A percentile compares a stretch with the other conserved stretches of the same genome.
Conservation (phyloP, 2,329 filamentous ascomycete species). For the Aciculosporium take region DNA sequence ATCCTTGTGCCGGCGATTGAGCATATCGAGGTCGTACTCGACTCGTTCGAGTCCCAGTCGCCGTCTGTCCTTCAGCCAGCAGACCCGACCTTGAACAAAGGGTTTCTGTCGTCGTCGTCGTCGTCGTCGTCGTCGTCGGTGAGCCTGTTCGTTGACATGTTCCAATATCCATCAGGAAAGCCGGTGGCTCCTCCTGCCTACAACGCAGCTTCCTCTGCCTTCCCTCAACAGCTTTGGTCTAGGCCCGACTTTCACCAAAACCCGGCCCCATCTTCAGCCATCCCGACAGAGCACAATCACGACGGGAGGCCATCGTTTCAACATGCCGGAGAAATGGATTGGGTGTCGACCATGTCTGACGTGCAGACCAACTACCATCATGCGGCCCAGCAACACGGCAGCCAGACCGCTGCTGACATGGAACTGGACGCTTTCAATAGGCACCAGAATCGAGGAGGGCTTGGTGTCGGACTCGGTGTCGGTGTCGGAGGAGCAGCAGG, state of each 20-base stretch:
- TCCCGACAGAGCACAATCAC: conserved; percentile 13
- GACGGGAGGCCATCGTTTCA: conserved; percentile 14
- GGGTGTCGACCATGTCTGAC: conserved; percentile 19
- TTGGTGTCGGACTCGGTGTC: too few species aligned
- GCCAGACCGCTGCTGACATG: conserved; percentile 10
- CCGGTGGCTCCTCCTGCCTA: conserved; percentile 18
- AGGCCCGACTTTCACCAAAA: conserved; percentile 17
- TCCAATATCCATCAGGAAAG: conserved; percentile 20
- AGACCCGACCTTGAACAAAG: conserved; percentile 16
- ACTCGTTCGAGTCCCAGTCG: conserved; percentile 24
- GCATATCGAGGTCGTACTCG: conserved; percentile 22
- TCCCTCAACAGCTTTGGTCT: conserved; percentile 19
- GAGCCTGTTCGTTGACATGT: conserved; percentile 24
- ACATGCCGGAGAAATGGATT: conserved; percentile 23
- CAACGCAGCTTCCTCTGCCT: conserved; percentile 17
- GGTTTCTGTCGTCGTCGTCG: conserved; percentile 19
- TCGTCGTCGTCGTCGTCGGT: too few species aligned
- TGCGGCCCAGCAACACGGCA: conserved; percentile 7
- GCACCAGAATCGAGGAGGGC: conserved; percentile 10
- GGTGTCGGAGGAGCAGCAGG: too few species aligned
- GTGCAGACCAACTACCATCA: conserved; percentile 17
- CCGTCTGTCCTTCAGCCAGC: conserved; percentile 21
- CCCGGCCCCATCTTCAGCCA: conserved; percentile 11
- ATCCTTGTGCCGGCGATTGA: conserved; percentile 21
- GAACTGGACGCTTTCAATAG: conserved; percentile 15